Conservation (phyloP, 2,329 filamentous ascomycete genomes). For the Venturiaceae sp. region DNA sequence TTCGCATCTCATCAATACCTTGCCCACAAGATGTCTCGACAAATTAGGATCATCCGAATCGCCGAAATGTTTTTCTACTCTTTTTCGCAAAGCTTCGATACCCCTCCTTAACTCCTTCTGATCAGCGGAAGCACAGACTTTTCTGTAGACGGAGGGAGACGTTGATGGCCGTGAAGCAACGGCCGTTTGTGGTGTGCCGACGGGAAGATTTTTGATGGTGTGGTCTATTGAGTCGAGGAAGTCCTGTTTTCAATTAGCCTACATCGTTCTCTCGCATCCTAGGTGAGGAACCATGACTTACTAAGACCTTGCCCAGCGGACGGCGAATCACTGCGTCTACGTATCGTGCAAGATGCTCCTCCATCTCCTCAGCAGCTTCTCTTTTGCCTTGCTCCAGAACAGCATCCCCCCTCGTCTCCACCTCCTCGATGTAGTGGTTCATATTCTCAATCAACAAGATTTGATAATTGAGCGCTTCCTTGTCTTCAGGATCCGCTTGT, state of each 20-base stretch:
- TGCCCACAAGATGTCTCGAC: conserved; percentile 47
- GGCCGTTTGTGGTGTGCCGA: conserved; percentile 34
- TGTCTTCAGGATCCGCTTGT: conserved; percentile 67
- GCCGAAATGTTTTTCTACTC: conserved; percentile 95
- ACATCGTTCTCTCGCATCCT: no score
- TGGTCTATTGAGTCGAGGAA: conserved; percentile 78
- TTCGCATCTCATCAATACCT: conserved; percentile 53
- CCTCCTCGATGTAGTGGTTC: conserved; percentile 93
- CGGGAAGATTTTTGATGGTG: conserved; percentile 47
- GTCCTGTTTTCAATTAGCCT: conserved; percentile 38
- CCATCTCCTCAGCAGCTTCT: conserved; percentile 66
- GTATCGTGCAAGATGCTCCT: conserved; percentile 81
- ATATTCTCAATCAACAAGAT: conserved; percentile 97
- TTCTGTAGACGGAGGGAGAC: conserved; percentile 74
- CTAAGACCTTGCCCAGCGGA: conserved; percentile 76
- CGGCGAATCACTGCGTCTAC: conserved; percentile 79
- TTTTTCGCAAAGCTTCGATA: conserved; percentile 79
- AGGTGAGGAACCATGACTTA: conserved; percentile 19
- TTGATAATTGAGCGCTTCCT: conserved; percentile 94
- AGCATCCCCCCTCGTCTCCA: conserved; percentile 63
- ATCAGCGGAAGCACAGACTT: conserved; percentile 72
- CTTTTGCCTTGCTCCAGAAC: conserved; percentile 77
- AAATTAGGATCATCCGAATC: conserved; percentile 68
- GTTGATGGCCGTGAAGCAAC: conserved; percentile 78
- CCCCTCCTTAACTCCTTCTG: conserved; percentile 78